Base-by-base conservation (phyloP, 495 filamentous ascomycete species). In the Penicillium diatomitis region DNA sequence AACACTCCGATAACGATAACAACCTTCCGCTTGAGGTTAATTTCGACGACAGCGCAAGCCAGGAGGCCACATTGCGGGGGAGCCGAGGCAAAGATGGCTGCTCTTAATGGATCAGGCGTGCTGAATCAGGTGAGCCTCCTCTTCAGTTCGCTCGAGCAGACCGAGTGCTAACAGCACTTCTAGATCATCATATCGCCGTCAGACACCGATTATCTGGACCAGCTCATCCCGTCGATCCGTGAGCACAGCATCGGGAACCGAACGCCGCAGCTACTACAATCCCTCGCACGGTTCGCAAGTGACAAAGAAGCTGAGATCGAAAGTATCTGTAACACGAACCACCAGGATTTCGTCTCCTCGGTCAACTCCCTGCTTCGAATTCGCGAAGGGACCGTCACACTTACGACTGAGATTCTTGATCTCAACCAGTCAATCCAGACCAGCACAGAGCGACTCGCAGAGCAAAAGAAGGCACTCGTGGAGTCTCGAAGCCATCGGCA, bases 241-340 rank as follows among this genome's bases (percentile, higher is more conserved):
- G 89, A 96, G 76, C 88, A 87, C 54, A 84, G 86, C 41, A 72
- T 80, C 42, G 84, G 84, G n/a, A 81, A 83, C 45, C 80, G 86
- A 41, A 83, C 86, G 5, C 72, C 75, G 20, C 78, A 83, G 45
- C 83, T 99, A 39, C 72, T 89, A 44, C 85, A 89, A 49, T 82
- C 83, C 46, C 71, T 99, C 33, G 78, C 82, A 9, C 79, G 82
- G 42, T 90, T 95, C 66, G 85, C 90, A 31, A 79, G 81, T 47
- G 85, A 94, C 43, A 84, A 90, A 46, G 94, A 99, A 61, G 64
- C 76, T 2, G 89, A 97, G 55, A 97, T 99, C 49, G 94, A 99
- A 68, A 79, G 81, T 8, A 92, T 99, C 52, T 96, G 92, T 63
- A 86, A 91, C 60, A 87, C 83, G 32, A 96, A 96, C 57, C 92